Conservation (phyloP, 768 basidiomycete genomes). For the Crassisporium funariophilum region DNA sequence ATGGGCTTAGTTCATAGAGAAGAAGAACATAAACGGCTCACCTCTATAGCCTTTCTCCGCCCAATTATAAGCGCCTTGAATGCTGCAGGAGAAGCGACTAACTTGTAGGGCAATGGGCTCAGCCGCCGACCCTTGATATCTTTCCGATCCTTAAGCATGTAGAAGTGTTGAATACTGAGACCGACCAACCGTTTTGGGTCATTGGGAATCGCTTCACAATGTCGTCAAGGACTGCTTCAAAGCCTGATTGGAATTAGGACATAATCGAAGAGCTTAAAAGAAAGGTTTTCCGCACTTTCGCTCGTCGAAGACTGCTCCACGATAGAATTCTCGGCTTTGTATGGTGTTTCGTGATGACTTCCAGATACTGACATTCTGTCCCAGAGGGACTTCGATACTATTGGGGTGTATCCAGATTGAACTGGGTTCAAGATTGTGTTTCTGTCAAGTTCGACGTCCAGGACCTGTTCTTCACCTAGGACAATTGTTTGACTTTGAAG, state of each 20-base stretch:
- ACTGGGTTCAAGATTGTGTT: slow-evolving; percentile 41
- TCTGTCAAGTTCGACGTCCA: slow-evolving; percentile 56
- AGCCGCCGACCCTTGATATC: slow-evolving; percentile 20
- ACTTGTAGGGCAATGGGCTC: slow-evolving; percentile 43
- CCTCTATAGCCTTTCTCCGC: slow-evolving; percentile 55
- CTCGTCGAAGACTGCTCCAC: too few relatives aligned
- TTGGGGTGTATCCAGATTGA: slow-evolving; percentile 30
- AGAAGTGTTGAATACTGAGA: background rate
- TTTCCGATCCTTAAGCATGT: too few relatives aligned
- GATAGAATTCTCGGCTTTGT: background rate
- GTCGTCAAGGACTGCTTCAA: slow-evolving; percentile 30
- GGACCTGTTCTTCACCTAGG: slow-evolving; percentile 50
- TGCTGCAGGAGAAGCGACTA: slow-evolving; percentile 34
- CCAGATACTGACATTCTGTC: slow-evolving; percentile 14
- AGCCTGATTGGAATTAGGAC: slow-evolving; percentile 17
- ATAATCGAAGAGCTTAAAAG: background rate
- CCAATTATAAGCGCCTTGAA: slow-evolving; percentile 42
- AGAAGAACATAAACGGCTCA: slow-evolving; percentile 18
- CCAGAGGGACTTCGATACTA: slow-evolving; percentile 43
- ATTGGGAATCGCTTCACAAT: slow-evolving; percentile 44
- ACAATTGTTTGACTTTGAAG: slow-evolving; percentile 33
- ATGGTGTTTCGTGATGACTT: background rate
- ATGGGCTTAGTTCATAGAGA: too few relatives aligned
- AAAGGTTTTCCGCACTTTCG: too few relatives aligned
- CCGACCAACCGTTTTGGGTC: slow-evolving; percentile 38